Percentiles rank a stretch among this genome's conserved stretches.
Evolutionary conservation across 2,329 filamentous ascomycete species (phyloP).

Genomic region (Daldinia sp.): DNA sequence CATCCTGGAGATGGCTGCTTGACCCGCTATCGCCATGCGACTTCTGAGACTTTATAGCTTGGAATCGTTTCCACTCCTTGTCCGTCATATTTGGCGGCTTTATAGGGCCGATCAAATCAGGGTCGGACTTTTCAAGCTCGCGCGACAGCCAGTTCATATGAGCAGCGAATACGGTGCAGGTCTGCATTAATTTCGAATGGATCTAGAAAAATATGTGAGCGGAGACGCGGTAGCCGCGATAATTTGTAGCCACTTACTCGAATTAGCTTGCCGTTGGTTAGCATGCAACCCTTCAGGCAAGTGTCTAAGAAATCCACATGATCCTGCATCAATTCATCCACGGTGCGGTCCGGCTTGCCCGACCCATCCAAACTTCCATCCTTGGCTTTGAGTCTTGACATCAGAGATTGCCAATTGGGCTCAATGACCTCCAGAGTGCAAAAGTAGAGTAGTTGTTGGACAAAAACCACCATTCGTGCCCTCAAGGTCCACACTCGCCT

Average conservation of each 20-base stretch:
- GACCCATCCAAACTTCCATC: slow-evolving; percentile 57
- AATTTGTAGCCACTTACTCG: slow-evolving; percentile 65
- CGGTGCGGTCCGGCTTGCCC: slow-evolving; percentile 68
- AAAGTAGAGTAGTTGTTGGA: slow-evolving; percentile 96
- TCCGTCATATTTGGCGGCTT: slow-evolving; percentile 67
- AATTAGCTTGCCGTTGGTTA: slow-evolving; percentile 94
- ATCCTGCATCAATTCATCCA: slow-evolving; percentile 98
- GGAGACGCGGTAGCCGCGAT: slow-evolving; percentile 16
- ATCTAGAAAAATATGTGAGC: slow-evolving; percentile 66
- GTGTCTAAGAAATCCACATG: slow-evolving; percentile 98
- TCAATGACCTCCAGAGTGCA: slow-evolving; percentile 98
- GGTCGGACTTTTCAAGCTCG: slow-evolving; percentile 83
- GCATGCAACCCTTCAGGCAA: slow-evolving; percentile 98
- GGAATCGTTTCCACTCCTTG: slow-evolving; percentile 68
- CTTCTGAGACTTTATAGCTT: slow-evolving; percentile 56
- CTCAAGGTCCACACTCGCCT: slow-evolving; percentile 89
- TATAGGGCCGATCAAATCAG: slow-evolving; percentile 70
- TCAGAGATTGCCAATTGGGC: slow-evolving; percentile 94
- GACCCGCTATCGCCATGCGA: slow-evolving; percentile 47
- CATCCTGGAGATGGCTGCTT: slow-evolving; percentile 51
- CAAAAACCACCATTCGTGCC: slow-evolving; percentile 94
- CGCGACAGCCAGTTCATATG: slow-evolving; percentile 88
- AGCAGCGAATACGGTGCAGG: slow-evolving; percentile 90
- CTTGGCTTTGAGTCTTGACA: slow-evolving; percentile 79
- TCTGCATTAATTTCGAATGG: slow-evolving; percentile 95